These are phyloP conservation scores for Spongospora subterranea DNA, from an alignment of 208 protist species.

Conservation along the genomic window DNA sequence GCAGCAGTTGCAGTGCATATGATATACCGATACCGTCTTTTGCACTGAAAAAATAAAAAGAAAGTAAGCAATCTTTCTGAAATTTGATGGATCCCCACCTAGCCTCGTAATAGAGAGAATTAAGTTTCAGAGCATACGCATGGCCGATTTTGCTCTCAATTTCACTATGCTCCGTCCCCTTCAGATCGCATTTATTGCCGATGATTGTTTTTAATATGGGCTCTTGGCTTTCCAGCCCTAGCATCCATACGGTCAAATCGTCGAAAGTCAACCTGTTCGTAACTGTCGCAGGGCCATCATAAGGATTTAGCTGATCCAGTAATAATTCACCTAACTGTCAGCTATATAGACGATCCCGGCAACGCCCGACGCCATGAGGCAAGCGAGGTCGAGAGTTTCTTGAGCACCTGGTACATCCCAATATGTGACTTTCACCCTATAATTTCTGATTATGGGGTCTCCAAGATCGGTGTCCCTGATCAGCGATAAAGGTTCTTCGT, in stretches of 20 bases:
- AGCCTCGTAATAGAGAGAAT: neutral
- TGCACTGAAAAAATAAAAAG: neutral
- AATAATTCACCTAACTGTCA: neutral
- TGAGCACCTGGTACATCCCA: neutral
- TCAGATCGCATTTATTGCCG: neutral
- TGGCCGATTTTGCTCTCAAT: neutral
- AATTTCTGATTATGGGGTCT: neutral
- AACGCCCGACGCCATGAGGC: neutral
- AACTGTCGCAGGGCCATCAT: neutral
- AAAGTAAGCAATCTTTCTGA: neutral
- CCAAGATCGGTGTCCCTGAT: neutral
- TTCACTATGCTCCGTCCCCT: neutral
- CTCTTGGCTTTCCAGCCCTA: neutral
- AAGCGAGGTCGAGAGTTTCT: neutral
- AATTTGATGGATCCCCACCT: neutral
- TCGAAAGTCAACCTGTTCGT: neutral
- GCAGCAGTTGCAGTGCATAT: neutral
- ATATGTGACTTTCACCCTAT: neutral
- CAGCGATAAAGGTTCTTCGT: neutral
- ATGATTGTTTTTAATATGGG: neutral
- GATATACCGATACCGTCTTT: neutral
- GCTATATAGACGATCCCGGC: neutral
- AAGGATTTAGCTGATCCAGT: neutral
- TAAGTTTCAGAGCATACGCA: neutral
- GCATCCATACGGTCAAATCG: neutral